Conservation (phyloP, 441 rosid species). For the Erodium chrysanthum region DNA sequence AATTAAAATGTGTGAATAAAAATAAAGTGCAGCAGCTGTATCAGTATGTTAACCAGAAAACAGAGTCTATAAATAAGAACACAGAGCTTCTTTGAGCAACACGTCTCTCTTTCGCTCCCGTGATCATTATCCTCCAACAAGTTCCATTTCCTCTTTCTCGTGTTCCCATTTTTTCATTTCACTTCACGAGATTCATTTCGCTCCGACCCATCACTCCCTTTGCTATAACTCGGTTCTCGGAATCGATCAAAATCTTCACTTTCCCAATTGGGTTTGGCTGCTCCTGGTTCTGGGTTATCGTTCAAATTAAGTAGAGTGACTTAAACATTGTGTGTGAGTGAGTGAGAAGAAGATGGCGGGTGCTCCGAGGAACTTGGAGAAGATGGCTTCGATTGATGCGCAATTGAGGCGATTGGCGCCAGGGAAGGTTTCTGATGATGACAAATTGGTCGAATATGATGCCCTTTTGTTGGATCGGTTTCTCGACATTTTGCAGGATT, state of each 20-base stretch:
- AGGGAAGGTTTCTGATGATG: constrained; percentile 81
- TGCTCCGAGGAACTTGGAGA: constrained; percentile 66
- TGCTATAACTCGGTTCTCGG: neutral
- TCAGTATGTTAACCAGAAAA: too few species aligned
- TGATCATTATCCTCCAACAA: neutral
- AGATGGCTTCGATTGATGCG: constrained; percentile 88
- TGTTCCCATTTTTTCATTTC: neutral
- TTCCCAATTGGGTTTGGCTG: neutral
- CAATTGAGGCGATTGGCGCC: constrained; percentile 81
- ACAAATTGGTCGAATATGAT: constrained; percentile 85
- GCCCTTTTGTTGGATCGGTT: constrained; percentile 83
- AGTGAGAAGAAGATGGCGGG: constrained; percentile 13
- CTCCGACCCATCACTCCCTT: neutral
- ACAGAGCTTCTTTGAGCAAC: neutral
- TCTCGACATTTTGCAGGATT: constrained; percentile 82
- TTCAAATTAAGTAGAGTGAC: too few species aligned
- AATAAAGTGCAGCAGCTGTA: too few species aligned
- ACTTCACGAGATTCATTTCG: neutral
- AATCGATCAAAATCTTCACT: neutral
- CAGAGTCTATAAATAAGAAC: neutral
- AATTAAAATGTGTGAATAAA: too few species aligned
- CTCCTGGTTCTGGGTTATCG: neutral
- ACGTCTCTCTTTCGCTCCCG: neutral
- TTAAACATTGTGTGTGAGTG: too few species aligned
- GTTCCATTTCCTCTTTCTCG: neutral